A percentile compares a stretch with the other conserved stretches of the same genome.
phyloP scores from a whole-genome alignment of 768 basidiomycete genomes.

The Cystobasidium tubakii region DNA sequence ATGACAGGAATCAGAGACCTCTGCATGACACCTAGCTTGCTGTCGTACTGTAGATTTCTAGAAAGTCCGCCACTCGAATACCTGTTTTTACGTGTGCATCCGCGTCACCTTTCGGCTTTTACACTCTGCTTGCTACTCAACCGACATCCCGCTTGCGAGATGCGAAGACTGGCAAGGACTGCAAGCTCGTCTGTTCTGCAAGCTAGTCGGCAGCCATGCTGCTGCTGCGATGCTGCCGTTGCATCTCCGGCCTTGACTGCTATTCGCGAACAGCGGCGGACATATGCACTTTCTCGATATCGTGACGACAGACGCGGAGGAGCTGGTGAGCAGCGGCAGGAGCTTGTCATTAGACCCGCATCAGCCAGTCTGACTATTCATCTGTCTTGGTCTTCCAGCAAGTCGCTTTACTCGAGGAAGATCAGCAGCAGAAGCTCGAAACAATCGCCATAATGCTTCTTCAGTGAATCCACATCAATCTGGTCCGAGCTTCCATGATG shows the following conservation, averaged over 20 bases:
- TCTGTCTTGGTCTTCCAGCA: neutral
- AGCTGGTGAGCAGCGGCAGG: neutral
- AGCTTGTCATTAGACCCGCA: too few species aligned
- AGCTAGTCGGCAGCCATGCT: neutral
- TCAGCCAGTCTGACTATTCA: neutral
- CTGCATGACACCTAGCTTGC: neutral
- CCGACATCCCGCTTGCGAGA: neutral
- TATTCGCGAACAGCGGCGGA: neutral
- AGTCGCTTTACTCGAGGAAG: conserved; percentile 11
- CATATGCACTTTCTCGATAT: conserved; percentile 25
- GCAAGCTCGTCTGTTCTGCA: neutral
- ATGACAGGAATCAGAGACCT: neutral
- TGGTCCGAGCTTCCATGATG: neutral
- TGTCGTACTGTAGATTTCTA: neutral
- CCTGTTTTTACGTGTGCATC: too few species aligned
- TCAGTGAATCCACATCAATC: neutral
- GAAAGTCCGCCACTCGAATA: neutral
- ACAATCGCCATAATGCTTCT: neutral
- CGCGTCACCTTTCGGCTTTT: neutral
- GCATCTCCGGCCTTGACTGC: neutral
- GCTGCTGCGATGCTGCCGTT: neutral
- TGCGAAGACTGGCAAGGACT: neutral
- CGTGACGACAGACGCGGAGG: neutral
- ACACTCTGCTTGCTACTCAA: neutral
- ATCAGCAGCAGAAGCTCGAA: neutral